Evolutionary conservation across 805 yeast genomes (phyloP).

Genomic region (Clavispora santaluciae): DNA sequence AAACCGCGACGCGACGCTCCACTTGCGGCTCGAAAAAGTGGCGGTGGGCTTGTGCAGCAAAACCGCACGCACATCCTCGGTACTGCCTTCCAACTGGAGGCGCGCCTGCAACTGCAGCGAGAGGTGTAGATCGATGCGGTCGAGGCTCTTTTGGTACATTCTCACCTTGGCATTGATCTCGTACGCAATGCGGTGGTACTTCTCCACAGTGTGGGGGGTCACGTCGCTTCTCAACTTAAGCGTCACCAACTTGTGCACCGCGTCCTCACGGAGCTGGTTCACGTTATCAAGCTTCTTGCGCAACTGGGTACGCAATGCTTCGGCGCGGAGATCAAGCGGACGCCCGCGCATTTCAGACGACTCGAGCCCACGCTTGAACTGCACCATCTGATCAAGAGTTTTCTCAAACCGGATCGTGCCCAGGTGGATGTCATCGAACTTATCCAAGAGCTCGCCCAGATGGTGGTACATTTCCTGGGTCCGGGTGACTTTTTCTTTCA

Average conservation of each 20-base stretch:
- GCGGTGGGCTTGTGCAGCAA: not conserved
- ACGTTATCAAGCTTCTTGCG: slow-evolving; percentile 24
- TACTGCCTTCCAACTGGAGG: not conserved
- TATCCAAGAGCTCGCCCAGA: slow-evolving; percentile 8
- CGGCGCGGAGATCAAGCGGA: slow-evolving; percentile 29
- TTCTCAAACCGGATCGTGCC: slow-evolving; percentile 20
- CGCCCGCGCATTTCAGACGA: slow-evolving; percentile 15
- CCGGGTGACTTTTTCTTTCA: slow-evolving; percentile 2
- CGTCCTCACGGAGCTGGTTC: slow-evolving; percentile 19
- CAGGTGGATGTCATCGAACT: slow-evolving; percentile 10
- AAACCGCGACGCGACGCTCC: not conserved
- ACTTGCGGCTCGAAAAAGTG: not conserved
- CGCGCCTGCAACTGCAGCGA: not conserved
- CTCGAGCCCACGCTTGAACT: slow-evolving; percentile 11
- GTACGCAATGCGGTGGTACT: slow-evolving; percentile 25
- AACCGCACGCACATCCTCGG: not conserved
- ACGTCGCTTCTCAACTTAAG: slow-evolving; percentile 24
- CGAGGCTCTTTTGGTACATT: not conserved
- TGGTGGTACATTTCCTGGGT: not conserved
- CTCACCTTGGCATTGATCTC: slow-evolving; percentile 21
- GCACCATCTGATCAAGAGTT: slow-evolving; percentile 23
- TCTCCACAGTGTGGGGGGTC: slow-evolving; percentile 16
- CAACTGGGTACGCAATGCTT: slow-evolving; percentile 19
- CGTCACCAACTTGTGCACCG: slow-evolving; percentile 26
- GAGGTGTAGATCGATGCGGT: not conserved